These are phyloP conservation scores for Tetracentron sinense DNA, from an alignment of 164 flowering plant genomes.

Conservation along the genomic window DNA sequence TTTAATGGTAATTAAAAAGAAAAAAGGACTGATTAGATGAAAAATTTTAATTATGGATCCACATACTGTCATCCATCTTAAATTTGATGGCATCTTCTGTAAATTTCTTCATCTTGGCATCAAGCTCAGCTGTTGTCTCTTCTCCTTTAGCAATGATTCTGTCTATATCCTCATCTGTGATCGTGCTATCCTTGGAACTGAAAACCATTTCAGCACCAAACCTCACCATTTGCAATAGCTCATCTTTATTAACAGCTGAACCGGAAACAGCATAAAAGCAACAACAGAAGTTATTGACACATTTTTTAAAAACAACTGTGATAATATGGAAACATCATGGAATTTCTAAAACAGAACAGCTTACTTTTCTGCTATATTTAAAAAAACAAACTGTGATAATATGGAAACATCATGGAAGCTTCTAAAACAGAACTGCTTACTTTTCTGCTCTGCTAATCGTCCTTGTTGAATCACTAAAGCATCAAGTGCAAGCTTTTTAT, in stretches of 20 bases:
- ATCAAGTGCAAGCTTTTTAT: slow-evolving; percentile 98
- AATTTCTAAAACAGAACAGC: slow-evolving; percentile 9
- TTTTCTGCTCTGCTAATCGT: slow-evolving; percentile 92
- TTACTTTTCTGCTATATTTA: slow-evolving; percentile 94
- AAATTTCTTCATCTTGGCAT: slow-evolving; percentile 99
- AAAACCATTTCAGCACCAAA: slow-evolving; percentile 99
- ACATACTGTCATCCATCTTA: slow-evolving; percentile 98
- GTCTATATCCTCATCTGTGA: slow-evolving; percentile 98
- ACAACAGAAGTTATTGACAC: neutral
- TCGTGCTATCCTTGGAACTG: slow-evolving; percentile 96
- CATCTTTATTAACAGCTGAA: slow-evolving; percentile 98
- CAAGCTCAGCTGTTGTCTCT: slow-evolving; percentile 99
- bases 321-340: neutral
- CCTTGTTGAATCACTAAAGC: slow-evolving; percentile 99
- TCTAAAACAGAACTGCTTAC: slow-evolving; percentile 31
- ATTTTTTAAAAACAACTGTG: slow-evolving; percentile 1
- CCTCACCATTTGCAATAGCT: slow-evolving; percentile 96
- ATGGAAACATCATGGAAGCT: too few relatives aligned
- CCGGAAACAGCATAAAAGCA: slow-evolving; percentile 8
- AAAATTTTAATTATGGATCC: neutral
- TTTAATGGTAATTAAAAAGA: neutral
- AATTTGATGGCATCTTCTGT: slow-evolving; percentile 99
- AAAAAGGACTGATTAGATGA: neutral
- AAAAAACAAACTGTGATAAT: too few relatives aligned
- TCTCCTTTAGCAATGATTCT: slow-evolving; percentile 99